Evolutionary conservation across 1,284 basidiomycete genomes (phyloP).

Genomic region (Ustilago bromivora): DNA sequence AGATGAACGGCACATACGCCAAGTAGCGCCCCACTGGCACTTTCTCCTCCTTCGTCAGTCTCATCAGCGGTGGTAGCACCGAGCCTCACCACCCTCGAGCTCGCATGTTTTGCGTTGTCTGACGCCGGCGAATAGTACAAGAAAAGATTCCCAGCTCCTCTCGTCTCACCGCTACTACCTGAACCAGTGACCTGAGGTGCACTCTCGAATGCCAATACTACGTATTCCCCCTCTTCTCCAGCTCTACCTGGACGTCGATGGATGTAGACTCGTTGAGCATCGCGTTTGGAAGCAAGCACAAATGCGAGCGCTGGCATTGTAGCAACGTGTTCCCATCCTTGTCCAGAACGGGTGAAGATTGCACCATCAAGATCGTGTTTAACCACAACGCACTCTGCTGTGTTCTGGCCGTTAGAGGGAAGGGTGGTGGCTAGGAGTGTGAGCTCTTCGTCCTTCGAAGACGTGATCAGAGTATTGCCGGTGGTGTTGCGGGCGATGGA

Average conservation of each 20-base stretch:
- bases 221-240: slow-evolving; percentile 19
- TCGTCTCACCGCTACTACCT: neutral
- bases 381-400: slow-evolving; percentile 71
- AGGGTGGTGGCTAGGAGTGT: slow-evolving; percentile 23
- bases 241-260: slow-evolving; percentile 7
- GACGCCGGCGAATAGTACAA: slow-evolving; percentile 45
- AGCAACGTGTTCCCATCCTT: slow-evolving; percentile 79
- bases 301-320: slow-evolving; percentile 91
- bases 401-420: neutral
- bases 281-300: slow-evolving; percentile 87
- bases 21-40: slow-evolving; percentile 37
- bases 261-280: slow-evolving; percentile 61
- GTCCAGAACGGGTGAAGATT: slow-evolving; percentile 72
- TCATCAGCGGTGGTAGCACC: slow-evolving; percentile 10
- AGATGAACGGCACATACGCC: slow-evolving; percentile 28
- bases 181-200: slow-evolving; percentile 40
- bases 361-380: slow-evolving; percentile 87
- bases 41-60: neutral
- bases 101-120: slow-evolving; percentile 18
- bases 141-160: slow-evolving; percentile 58
- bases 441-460: slow-evolving; percentile 5
- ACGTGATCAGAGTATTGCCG: neutral
- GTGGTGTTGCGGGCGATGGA: slow-evolving; percentile 61
- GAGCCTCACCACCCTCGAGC: slow-evolving; percentile 46
- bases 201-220: slow-evolving; percentile 50